phyloP scores from a whole-genome alignment of 2,329 filamentous ascomycete species.

The Aspergillus carbonarius region DNA sequence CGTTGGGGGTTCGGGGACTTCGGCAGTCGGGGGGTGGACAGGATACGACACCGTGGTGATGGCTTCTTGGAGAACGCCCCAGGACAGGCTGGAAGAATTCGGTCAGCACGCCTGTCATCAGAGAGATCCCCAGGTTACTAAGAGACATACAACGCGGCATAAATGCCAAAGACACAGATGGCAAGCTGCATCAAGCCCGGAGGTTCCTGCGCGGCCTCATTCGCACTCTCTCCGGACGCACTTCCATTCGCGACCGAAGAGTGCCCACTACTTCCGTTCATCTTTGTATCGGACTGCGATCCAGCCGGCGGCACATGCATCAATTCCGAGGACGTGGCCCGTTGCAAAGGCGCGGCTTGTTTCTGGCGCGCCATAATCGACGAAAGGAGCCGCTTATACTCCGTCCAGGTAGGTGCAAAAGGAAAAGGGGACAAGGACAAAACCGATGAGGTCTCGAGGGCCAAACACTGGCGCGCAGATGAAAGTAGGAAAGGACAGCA shows the following conservation, averaged over 20 bases:
- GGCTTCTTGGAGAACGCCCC: slow-evolving; percentile 95
- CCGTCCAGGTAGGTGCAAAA: neutral
- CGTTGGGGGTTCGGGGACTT: slow-evolving; percentile 37
- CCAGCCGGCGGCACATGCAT: slow-evolving; percentile 44
- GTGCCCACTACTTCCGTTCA: slow-evolving; percentile 29
- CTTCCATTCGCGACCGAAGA: slow-evolving; percentile 18
- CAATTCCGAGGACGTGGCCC: slow-evolving; percentile 66
- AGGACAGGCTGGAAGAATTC: slow-evolving; percentile 66
- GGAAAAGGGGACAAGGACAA: neutral
- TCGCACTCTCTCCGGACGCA: slow-evolving; percentile 20
- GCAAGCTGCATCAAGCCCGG: slow-evolving; percentile 73
- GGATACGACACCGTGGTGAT: slow-evolving; percentile 91
- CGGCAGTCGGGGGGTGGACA: slow-evolving; percentile 51
- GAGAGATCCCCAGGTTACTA: neutral
- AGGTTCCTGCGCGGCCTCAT: slow-evolving; percentile 31
- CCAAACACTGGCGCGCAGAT: neutral
- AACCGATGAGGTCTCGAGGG: neutral
- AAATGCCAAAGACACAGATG: slow-evolving; percentile 91
- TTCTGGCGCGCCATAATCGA: slow-evolving; percentile 68
- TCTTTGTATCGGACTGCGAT: slow-evolving; percentile 26
- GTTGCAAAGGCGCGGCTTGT: slow-evolving; percentile 63
- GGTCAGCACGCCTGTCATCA: neutral
- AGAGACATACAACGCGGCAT: slow-evolving; percentile 78
- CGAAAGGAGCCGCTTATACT: neutral
- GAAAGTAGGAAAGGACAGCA: neutral